Base-by-base conservation (phyloP, 768 basidiomycete species). In the Rhizopogon salebrosus region DNA sequence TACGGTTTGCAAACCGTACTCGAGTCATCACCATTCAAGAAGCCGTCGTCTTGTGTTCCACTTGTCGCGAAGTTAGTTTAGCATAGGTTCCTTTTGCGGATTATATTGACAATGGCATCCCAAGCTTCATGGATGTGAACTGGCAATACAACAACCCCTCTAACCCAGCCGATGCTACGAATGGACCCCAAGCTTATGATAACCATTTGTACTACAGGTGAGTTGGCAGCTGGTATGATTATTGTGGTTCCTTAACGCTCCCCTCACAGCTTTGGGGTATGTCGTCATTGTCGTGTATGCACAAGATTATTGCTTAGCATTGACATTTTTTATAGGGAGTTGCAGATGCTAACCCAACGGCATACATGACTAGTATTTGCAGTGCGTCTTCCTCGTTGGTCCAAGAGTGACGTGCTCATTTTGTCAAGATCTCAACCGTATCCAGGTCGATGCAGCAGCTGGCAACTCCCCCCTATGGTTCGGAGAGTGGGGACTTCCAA, bases 191-290 rank as follows among this genome's bases (percentile, higher is more conserved):
- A 59, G 71, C 70, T 23, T 92, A 91, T 57, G 89, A 92, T 59
- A 86, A 89, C 50, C 89, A 91, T 66, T 63, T 92, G 14, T 92
- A 90, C 64, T 89, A 88, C 61, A 80, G 73, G 82, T 86, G 60
- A 62, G 83, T 67, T 8, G 2, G 6, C 27, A 18, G 11, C 27
- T 34, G 20, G n/a, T 43, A 14, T 27, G 20, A 45, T 26, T 6
- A 24, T 45, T 20, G 38, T 31, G 42, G 27, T 41, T 36, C 31
- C 39, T 52, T 53, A n/a, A 23, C 51, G 41, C 36, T 35, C 18
- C 38, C 16, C 18, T 20, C 24, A 13, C 54, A 84, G 80, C 52
- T 88, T 80, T 52, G 85, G 85, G 16, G 85, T 87, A 72, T 52
- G 65, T 59, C n/a, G n/a, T n/a, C n/a, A n/a, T n/a, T n/a, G n/a